Evolutionary conservation across 108 stramenopile genomes (phyloP).

Genomic region (Pseudonitzschia multiseries): DNA sequence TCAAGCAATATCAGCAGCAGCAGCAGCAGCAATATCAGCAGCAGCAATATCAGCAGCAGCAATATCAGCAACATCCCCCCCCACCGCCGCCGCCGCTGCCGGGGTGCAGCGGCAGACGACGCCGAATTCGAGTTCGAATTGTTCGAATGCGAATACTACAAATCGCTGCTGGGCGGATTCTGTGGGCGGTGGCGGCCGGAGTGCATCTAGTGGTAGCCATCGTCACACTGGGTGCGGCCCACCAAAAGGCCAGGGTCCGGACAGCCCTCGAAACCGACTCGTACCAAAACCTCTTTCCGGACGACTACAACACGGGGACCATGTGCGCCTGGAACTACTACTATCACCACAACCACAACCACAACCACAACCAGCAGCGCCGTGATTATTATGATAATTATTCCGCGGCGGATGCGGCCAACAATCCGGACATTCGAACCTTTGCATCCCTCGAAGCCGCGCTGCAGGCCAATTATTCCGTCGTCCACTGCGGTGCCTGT

Average conservation of each 20-base stretch:
- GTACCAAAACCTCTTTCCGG: slow-evolving; percentile 31
- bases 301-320: slow-evolving; percentile 37
- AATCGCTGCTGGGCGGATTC: too few relatives aligned
- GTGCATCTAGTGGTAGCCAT: slow-evolving; percentile 26
- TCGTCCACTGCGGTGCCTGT: slow-evolving; percentile 59
- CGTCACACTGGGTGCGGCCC: slow-evolving; percentile 45
- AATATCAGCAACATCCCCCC: too few relatives aligned
- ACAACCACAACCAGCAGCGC: too few relatives aligned
- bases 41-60: too few relatives aligned
- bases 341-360: too few relatives aligned
- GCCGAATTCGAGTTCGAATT: too few relatives aligned
- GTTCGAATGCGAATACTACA: too few relatives aligned
- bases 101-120: too few relatives aligned
- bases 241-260: slow-evolving; percentile 31
- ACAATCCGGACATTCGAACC: slow-evolving; percentile 50
- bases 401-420: neutral
- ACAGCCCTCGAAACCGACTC: neutral
- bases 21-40: too few relatives aligned
- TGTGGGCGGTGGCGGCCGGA: neutral
- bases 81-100: too few relatives aligned
- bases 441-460: slow-evolving; percentile 43
- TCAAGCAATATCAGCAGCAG: too few relatives aligned
- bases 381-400: too few relatives aligned
- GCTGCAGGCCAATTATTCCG: slow-evolving; percentile 38
- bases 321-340: slow-evolving; percentile 59